phyloP scores from a whole-genome alignment of 2,329 filamentous ascomycete species.

The Phyllosticta paracitricarpa region DNA sequence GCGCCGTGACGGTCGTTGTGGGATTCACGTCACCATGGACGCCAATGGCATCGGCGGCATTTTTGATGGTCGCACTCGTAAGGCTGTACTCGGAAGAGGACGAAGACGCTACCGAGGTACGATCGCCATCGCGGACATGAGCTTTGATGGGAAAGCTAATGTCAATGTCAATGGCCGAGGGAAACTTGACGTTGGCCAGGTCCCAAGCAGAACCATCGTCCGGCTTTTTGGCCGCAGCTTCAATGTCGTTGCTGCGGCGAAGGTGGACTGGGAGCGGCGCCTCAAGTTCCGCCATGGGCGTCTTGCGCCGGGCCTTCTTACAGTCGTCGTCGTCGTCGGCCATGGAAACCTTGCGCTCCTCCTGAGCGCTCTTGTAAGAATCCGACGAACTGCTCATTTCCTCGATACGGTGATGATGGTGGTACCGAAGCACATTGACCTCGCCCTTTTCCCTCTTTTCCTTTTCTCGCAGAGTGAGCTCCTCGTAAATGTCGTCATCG shows the following conservation, averaged over 20 bases:
- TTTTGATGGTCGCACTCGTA: background rate
- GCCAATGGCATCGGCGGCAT: background rate
- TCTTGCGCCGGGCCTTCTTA: background rate
- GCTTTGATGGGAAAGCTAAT: slow-evolving; percentile 12
- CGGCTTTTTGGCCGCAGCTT: background rate
- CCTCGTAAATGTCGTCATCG: slow-evolving; percentile 24
- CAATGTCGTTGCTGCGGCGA: slow-evolving; percentile 13
- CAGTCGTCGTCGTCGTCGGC: background rate
- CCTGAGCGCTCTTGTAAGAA: slow-evolving; percentile 7
- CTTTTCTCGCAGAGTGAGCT: slow-evolving; percentile 20
- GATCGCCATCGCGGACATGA: slow-evolving; percentile 4
- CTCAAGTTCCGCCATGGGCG: slow-evolving; percentile 18
- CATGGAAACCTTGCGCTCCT: slow-evolving; percentile 1
- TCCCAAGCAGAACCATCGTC: slow-evolving; percentile 13
- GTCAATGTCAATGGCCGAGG: slow-evolving; percentile 10
- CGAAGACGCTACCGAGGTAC: background rate
- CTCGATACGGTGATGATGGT: background rate
- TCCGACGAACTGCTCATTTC: background rate
- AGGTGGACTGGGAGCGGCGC: slow-evolving; percentile 17
- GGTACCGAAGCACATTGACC: background rate
- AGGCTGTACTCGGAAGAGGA: slow-evolving; percentile 6
- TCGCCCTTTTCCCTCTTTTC: slow-evolving; percentile 3
- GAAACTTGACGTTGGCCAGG: slow-evolving; percentile 12
- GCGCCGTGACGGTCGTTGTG: background rate
- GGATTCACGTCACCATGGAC: background rate